Evolutionary conservation across 495 filamentous ascomycete species (phyloP).

Genomic region (Coniosporium apollinis): DNA sequence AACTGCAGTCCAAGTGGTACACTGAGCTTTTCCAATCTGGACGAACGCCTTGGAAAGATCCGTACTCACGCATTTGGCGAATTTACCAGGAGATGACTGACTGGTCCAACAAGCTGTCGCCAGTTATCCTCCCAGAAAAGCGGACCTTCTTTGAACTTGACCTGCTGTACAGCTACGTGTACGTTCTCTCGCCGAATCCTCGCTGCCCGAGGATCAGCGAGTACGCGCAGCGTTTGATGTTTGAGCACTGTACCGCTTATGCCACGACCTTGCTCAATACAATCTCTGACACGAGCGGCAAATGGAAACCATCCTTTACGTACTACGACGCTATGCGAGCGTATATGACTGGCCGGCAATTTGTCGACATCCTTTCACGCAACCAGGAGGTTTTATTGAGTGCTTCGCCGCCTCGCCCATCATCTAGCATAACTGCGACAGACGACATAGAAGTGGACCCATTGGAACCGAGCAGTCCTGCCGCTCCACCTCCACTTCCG

Average conservation of each 20-base stretch:
- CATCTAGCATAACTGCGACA: too few species aligned
- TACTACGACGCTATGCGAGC: constrained; percentile 57
- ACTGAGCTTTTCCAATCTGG: constrained; percentile 62
- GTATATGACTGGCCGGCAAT: constrained; percentile 54
- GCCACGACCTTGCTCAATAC: constrained; percentile 37
- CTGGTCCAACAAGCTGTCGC: constrained; percentile 37
- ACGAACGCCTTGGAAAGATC: constrained; percentile 30
- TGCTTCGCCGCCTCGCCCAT: neutral
- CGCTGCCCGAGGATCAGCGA: constrained; percentile 44
- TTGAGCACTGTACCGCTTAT: constrained; percentile 66
- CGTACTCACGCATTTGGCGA: constrained; percentile 21
- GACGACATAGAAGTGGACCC: too few species aligned
- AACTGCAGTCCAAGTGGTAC: constrained; percentile 66
- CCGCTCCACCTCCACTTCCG: neutral
- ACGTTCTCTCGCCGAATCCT: constrained; percentile 61
- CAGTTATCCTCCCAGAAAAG: constrained; percentile 38
- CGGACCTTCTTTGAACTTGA: constrained; percentile 63
- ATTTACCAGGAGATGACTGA: constrained; percentile 12
- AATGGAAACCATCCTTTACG: constrained; percentile 41
- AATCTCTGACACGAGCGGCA: constrained; percentile 32
- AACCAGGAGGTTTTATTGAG: constrained; percentile 31
- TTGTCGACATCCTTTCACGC: constrained; percentile 46
- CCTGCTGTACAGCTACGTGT: constrained; percentile 66
- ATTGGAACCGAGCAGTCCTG: too few species aligned
- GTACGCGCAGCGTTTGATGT: constrained; percentile 58